Evolutionary conservation across 2,329 filamentous ascomycete species (phyloP), one percentile per base, ranked within the genome.

Genomic region (Scolecobasidium constrictum): DNA sequence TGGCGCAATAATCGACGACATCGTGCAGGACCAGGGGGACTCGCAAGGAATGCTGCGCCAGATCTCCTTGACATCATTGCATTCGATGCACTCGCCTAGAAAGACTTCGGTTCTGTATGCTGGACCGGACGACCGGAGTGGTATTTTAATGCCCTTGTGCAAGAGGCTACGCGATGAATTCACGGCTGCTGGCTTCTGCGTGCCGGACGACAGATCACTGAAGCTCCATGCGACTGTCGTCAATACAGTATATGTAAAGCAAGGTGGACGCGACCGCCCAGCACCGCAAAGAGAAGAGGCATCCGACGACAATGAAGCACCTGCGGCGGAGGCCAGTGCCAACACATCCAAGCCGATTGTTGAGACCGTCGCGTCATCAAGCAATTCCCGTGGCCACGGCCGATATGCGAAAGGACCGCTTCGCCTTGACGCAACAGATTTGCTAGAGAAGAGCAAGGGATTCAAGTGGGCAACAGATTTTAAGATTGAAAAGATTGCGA

Each of bases 171-270:
- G 70, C 47, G 53, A 61, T 0, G 49, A 52, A 1, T 86, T 88
- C 51, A 62, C 62, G 15, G 64, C 73, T 2, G 64, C 65, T 0
- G 77, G 69, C 2, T 59, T 83, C 7, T 63, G 87, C 54, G 56
- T 68, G 0, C 62, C 67, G 1, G 79, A 84, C 19, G 62, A 65
- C 11, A 66, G 85, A 43, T 73, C 77, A 5, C 59, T 95, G 48
- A 71, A 84, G 16, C 62, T 95, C 40, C 90, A 95, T 56, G 86
- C 85, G 15, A 95, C 90, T 0, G 65, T 95, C 3, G 63, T 92
- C 40, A 94, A 95, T 59, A 93, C 87, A 0, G 75, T 87, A 12
- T 93, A 94, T 56, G 77, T 39, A 16, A 43, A 44, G 38, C 7
- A 37, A 11, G 38, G 28, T 1, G 20, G 23, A 4, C 31, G 21